phyloP scores from a whole-genome alignment of 2,329 filamentous ascomycete genomes.

The Byssochlamys sp. region DNA sequence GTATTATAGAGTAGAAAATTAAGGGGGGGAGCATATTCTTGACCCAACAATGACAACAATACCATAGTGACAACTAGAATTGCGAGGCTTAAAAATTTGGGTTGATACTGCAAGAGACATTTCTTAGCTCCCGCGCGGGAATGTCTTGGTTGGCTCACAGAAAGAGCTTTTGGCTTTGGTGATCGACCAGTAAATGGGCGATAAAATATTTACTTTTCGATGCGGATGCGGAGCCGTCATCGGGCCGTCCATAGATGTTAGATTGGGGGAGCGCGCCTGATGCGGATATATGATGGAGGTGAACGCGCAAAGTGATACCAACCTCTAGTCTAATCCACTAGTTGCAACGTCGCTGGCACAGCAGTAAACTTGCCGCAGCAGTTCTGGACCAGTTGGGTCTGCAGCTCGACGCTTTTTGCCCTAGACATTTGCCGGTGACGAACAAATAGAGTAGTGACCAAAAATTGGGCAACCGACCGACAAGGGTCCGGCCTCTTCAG shows the following conservation, averaged over 20 bases:
- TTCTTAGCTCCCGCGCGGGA: neutral
- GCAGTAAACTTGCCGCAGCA: neutral
- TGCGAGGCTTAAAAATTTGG: neutral
- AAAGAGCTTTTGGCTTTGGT: neutral
- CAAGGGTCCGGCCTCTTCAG: neutral
- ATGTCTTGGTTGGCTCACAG: neutral
- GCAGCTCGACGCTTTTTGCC: neutral
- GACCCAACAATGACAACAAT: neutral
- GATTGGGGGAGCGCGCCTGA: neutral
- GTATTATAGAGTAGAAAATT: neutral
- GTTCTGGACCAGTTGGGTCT: neutral
- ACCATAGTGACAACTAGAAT: neutral
- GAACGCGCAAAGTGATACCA: neutral
- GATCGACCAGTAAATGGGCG: neutral
- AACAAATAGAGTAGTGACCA: neutral
- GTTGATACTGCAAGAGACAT: neutral
- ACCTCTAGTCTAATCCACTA: neutral
- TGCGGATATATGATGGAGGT: neutral
- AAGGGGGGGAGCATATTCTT: neutral
- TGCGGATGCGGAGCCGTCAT: neutral
- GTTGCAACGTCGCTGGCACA: neutral
- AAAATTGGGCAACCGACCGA: neutral
- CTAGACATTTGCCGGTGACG: neutral
- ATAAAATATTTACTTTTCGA: neutral
- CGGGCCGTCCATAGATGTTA: neutral